phyloP scores from a whole-genome alignment of 768 basidiomycete genomes.

The Favolaschia claudopus region DNA sequence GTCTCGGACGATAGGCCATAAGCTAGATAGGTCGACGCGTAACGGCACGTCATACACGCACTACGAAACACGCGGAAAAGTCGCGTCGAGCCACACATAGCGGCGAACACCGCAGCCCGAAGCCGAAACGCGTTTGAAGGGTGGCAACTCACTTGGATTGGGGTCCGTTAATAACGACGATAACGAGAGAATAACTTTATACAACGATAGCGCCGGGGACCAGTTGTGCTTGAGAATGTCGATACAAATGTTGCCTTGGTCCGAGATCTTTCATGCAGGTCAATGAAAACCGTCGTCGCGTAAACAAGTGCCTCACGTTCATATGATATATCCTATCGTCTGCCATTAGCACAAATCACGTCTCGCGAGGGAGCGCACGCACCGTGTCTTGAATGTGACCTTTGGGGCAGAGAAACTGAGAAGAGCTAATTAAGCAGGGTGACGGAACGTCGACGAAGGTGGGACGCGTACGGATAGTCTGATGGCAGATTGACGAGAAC shows the following conservation, averaged over 20 bases:
- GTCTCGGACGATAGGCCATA: too few species aligned
- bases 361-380: constrained; percentile 25
- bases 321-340: constrained; percentile 81
- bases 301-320: constrained; percentile 57
- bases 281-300: not conserved
- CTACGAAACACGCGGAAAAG: too few species aligned
- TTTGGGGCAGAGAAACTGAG: constrained; percentile 80
- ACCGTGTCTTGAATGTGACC: constrained; percentile 80
- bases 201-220: constrained; percentile 93
- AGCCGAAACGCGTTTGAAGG: too few species aligned
- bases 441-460: constrained; percentile 1
- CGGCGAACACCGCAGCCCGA: too few species aligned
- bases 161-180: constrained; percentile 94
- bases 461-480: constrained; percentile 78
- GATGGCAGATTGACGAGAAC: constrained; percentile 68
- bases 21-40: too few species aligned
- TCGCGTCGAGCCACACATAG: too few species aligned
- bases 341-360: not conserved
- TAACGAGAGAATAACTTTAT: constrained; percentile 93
- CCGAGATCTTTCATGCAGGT: constrained; percentile 59
- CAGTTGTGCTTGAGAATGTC: constrained; percentile 94
- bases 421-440: constrained; percentile 6
- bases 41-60: too few species aligned
- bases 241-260: constrained; percentile 81
- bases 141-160: constrained; percentile 76